phyloP scores from a whole-genome alignment of 805 yeast species.

The Nakazawaea molendinolei region DNA sequence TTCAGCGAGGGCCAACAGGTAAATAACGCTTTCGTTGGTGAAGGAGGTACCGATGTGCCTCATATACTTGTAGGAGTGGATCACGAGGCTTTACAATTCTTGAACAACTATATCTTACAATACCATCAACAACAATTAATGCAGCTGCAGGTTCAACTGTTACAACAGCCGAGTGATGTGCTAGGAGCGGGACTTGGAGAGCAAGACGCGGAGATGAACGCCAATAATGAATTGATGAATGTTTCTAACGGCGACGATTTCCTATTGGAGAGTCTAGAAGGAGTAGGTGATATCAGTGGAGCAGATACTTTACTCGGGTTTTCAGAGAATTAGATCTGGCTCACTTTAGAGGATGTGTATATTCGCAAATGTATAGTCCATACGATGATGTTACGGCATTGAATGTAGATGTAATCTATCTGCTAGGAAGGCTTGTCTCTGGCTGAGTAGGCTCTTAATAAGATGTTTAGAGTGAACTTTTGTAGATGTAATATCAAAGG shows the following conservation, averaged over 20 bases:
- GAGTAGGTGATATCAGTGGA: slow-evolving; percentile 9
- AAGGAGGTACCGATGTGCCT: slow-evolving; percentile 56
- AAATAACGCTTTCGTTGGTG: slow-evolving; percentile 51
- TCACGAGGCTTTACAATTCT: slow-evolving; percentile 24
- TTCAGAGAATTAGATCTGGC: too few species aligned
- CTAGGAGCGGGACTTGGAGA: background rate
- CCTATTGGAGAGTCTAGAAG: slow-evolving; percentile 6
- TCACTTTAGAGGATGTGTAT: too few species aligned
- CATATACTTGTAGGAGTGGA: slow-evolving; percentile 60
- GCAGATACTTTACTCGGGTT: slow-evolving; percentile 10
- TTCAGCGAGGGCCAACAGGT: slow-evolving; percentile 83
- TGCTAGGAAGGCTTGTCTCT: too few species aligned
- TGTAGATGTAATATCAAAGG: too few species aligned
- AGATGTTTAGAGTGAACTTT: too few species aligned
- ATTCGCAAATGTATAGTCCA: too few species aligned
- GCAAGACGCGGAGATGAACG: background rate
- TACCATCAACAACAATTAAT: slow-evolving; percentile 17
- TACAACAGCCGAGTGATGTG: slow-evolving; percentile 3
- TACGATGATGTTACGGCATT: too few species aligned
- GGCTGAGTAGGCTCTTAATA: too few species aligned
- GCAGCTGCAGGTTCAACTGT: slow-evolving; percentile 1
- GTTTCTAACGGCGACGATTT: slow-evolving; percentile 8
- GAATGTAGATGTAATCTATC: too few species aligned
- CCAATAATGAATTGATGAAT: background rate
- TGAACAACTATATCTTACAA: slow-evolving; percentile 25